Evolutionary conservation across 257 asterid species (phyloP), one percentile per base, ranked within the genome.

Genomic region (Euphrasia confusa): DNA sequence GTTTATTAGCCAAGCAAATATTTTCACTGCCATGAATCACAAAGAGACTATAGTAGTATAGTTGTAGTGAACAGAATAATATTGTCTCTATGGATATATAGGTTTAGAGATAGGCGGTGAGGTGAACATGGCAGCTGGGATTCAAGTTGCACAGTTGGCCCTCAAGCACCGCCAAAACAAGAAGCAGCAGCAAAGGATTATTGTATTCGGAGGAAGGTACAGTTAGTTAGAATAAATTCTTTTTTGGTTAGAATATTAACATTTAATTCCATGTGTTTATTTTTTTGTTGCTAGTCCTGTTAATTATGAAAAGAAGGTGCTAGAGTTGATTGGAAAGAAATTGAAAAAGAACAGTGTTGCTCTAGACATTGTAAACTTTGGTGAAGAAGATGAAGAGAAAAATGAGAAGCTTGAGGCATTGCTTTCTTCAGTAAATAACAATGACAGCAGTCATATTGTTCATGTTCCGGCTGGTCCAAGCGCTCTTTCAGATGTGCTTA

Each of bases 111-210:
- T 89, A 33, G 96, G 97, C 0, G 97, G 96, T 61, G 97, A 89
- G 79, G 85, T 82, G 90, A 89, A 85, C 72, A 77, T 93, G 79
- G 88, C 97, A 15, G 89, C 96, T 61, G 99, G 95, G 62, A 89
- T 93, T 73, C 99, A 93, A 81, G 95, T 93, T 63, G 99, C 99
- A 6, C 95, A 93, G 81, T 72, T 89, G 79, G 96, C 99, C 66
- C 89, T 93, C 63, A 93, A 93, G 84, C 99, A 93, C 79, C 91
- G 97, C 53, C 99, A 89, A 71, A 93, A 93, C 77, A 93, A 93
- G 83, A 93, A 89, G 81, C 99, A 93, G 52, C 96, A 93, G 48
- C 97, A 89, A 63, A 87, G 99, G 80, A 89, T 93, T 66, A 89
- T 93, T 57, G 96, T 93, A 37, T 93, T 93, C 75, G 90, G 83